phyloP scores from a whole-genome alignment of 2,329 filamentous ascomycete species.

The Fusarium mangiferae region DNA sequence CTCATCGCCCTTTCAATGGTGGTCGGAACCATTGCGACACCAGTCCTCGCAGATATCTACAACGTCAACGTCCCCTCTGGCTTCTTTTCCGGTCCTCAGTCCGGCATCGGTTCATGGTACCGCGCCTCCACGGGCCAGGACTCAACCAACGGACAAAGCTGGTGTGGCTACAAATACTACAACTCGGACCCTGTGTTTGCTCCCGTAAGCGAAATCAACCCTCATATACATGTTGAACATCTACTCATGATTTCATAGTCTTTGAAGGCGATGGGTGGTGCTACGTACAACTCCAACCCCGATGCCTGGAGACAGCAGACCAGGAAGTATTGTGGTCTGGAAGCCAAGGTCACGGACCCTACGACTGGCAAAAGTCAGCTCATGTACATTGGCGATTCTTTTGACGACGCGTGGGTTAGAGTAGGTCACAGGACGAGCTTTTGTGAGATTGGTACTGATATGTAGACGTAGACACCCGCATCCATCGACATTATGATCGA shows the following conservation, averaged over 20 bases:
- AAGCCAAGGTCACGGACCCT: not conserved
- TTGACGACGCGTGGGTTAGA: not conserved
- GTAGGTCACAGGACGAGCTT: accelerated
- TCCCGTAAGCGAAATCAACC: not conserved
- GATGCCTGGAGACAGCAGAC: not conserved
- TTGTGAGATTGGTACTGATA: not conserved
- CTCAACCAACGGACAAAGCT: not conserved
- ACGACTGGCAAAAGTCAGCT: not conserved
- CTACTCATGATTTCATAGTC: not conserved
- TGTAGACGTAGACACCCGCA: not conserved
- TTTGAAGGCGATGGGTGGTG: not conserved
- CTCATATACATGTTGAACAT: accelerated
- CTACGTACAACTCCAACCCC: not conserved
- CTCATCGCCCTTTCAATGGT: not conserved
- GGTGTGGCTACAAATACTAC: not conserved
- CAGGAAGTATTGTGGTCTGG: not conserved
- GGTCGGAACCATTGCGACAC: not conserved
- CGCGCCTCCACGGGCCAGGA: not conserved
- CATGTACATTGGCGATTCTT: not conserved
- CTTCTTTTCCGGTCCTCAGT: not conserved
- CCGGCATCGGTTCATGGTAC: not conserved
- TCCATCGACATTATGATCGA: conserved; percentile 4
- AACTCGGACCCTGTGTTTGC: not conserved
- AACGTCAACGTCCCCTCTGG: not conserved
- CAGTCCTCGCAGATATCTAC: not conserved